phyloP scores from a whole-genome alignment of 2,329 filamentous ascomycete species.

The Coniochaeta hoffmannii region DNA sequence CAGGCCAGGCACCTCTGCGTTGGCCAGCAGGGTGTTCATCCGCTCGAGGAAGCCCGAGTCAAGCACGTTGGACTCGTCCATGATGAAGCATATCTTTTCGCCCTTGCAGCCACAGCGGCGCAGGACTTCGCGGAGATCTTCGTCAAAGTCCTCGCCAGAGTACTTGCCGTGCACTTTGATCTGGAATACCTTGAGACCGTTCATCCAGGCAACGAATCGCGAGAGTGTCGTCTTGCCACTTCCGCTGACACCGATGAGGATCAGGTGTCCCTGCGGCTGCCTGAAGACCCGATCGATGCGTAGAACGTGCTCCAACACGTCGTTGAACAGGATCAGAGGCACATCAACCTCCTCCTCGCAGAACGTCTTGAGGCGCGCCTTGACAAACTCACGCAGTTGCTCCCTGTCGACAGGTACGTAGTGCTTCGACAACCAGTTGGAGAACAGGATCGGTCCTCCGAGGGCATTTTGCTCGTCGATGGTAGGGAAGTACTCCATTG shows the following conservation, averaged over 20 bases:
- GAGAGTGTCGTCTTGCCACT: constrained; percentile 98
- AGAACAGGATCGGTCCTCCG: constrained; percentile 91
- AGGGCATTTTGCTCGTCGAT: constrained; percentile 86
- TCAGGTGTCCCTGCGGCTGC: constrained; percentile 95
- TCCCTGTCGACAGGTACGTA: constrained; percentile 96
- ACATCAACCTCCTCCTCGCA: constrained; percentile 99
- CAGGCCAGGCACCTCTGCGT: constrained; percentile 96
- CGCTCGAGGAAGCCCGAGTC: constrained; percentile 98
- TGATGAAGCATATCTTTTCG: constrained; percentile 99
- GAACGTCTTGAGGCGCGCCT: constrained; percentile 93
- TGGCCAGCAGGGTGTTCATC: constrained; percentile 98
- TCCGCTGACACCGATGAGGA: constrained; percentile 96
- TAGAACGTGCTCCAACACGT: constrained; percentile 94
- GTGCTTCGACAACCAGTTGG: constrained; percentile 98
- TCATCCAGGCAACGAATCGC: constrained; percentile 99
- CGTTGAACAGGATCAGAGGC: constrained; percentile 97
- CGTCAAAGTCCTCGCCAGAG: constrained; percentile 96
- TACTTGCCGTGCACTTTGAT: constrained; percentile 99
- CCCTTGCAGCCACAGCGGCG: constrained; percentile 93
- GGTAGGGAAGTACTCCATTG: constrained; percentile 88
- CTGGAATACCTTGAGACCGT: constrained; percentile 96
- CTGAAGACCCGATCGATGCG: constrained; percentile 98
- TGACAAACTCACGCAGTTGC: constrained; percentile 92
- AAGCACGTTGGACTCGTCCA: constrained; percentile 98
- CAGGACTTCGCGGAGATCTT: constrained; percentile 89